A percentile compares a stretch with the other conserved stretches of the same genome.
phyloP scores from a whole-genome alignment of 345 rosid genomes.

The Salix koriyanagi region DNA sequence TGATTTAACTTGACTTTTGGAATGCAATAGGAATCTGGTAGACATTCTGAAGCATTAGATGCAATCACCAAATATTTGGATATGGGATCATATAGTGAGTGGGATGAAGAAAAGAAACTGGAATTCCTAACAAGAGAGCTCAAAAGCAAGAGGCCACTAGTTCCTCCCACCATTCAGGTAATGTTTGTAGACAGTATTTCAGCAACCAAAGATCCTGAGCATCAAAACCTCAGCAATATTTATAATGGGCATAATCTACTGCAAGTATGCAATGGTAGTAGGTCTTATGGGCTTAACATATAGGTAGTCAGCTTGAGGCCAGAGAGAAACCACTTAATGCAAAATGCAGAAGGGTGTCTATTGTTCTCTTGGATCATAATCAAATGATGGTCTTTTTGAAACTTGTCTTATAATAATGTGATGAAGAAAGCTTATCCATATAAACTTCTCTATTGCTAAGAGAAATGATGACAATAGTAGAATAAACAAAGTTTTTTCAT shows the following conservation, averaged over 20 bases:
- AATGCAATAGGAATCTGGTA: constrained; percentile 68
- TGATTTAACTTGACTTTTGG: constrained; percentile 16
- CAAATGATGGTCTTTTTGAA: background rate
- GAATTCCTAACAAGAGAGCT: constrained; percentile 79
- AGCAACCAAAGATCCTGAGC: background rate
- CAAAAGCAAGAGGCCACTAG: constrained; percentile 87
- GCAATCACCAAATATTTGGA: constrained; percentile 83
- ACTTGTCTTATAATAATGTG: background rate
- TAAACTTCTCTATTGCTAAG: background rate
- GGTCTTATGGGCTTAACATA: background rate
- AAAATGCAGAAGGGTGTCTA: background rate
- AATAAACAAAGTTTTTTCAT: background rate
- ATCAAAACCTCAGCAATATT: constrained; percentile 1
- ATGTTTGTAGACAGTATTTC: constrained; percentile 13
- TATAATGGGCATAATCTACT: background rate
- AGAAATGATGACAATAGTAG: background rate
- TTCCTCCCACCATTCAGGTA: constrained; percentile 81
- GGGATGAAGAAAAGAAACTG: constrained; percentile 92
- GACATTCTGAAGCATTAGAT: constrained; percentile 83
- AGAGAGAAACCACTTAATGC: background rate
- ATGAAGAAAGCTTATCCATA: background rate
- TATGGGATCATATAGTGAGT: constrained; percentile 89
- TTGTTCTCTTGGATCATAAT: background rate
- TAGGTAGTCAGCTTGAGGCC: background rate
- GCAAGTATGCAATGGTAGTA: background rate